Conservation (phyloP, 1,139 yeast genomes). For the Kodamaea alishanica region DNA sequence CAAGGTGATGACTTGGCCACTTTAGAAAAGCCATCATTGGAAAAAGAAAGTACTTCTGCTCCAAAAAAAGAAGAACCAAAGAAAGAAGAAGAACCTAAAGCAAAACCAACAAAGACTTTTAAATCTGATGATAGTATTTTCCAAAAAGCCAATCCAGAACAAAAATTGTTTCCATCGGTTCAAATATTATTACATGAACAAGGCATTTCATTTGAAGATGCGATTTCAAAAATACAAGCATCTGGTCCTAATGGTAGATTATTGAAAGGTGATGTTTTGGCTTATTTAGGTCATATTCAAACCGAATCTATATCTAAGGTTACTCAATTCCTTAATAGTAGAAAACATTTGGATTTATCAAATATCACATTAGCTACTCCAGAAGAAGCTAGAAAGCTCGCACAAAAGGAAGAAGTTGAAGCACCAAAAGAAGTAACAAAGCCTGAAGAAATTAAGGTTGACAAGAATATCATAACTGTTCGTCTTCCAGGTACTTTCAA, state of each 20-base stretch:
- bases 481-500: neutral
- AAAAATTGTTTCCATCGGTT: conserved; percentile 79
- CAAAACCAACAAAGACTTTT: conserved; percentile 11
- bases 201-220: conserved; percentile 63
- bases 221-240: conserved; percentile 67
- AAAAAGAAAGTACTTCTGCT: conserved; percentile 24
- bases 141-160: conserved; percentile 55
- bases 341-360: conserved; percentile 71
- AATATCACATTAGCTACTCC: conserved; percentile 57
- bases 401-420: conserved; percentile 17
- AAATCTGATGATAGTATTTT: conserved; percentile 18
- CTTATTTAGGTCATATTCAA: conserved; percentile 71
- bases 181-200: conserved; percentile 58
- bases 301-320: conserved; percentile 50
- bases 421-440: conserved; percentile 16
- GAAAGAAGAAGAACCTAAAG: conserved; percentile 12
- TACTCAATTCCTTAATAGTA: conserved; percentile 52
- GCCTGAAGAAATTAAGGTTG: conserved; percentile 2
- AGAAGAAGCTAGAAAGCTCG: conserved; percentile 13
- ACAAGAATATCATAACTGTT: neutral
- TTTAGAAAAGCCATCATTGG: conserved; percentile 56
- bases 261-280: conserved; percentile 86
- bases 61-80: conserved; percentile 15
- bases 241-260: conserved; percentile 88
- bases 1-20: conserved; percentile 74